Percentiles rank a stretch among this genome's conserved stretches.
These are phyloP conservation scores for Pleodorina starrii DNA, from an alignment of 139 green algal species.

Conservation along the genomic window DNA sequence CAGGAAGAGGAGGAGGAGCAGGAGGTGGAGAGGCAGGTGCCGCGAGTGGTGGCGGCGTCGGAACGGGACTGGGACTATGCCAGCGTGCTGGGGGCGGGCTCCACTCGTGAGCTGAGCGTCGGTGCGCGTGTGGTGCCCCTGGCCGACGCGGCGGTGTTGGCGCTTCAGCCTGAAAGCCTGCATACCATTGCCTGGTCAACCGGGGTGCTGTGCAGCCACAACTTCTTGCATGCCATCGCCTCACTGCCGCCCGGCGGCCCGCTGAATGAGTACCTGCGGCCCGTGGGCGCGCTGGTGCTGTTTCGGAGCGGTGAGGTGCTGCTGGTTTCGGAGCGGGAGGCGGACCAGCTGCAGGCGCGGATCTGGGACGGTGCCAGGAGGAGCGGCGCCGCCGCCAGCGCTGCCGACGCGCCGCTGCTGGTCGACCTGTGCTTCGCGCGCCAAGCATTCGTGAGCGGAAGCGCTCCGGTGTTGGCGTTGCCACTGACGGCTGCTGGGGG, in stretches of 20 bases:
- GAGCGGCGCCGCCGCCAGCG: too few relatives aligned
- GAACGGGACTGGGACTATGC: slow-evolving; percentile 61
- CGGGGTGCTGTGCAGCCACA: slow-evolving; percentile 53
- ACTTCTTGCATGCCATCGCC: slow-evolving; percentile 52
- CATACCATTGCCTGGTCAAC: background rate
- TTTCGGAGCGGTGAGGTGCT: slow-evolving; percentile 49
- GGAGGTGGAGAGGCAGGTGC: slow-evolving; percentile 62
- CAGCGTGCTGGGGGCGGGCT: background rate
- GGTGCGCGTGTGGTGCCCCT: background rate
- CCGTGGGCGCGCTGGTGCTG: slow-evolving; percentile 59
- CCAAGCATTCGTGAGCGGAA: background rate
- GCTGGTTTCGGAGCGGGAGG: slow-evolving; percentile 73
- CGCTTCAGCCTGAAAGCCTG: background rate
- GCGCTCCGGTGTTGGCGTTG: background rate
- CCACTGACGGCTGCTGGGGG: background rate
- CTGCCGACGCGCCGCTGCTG: background rate
- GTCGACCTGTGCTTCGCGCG: slow-evolving; percentile 6
- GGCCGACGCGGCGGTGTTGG: background rate
- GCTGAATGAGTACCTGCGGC: slow-evolving; percentile 59
- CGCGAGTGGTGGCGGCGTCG: background rate
- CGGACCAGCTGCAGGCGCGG: slow-evolving; percentile 58
- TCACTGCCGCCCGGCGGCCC: background rate
- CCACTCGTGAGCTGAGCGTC: background rate
- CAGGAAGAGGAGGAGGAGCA: slow-evolving; percentile 69
- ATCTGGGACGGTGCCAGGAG: background rate